Evolutionary conservation across 106 monocot genomes (phyloP), one percentile per base, ranked within the genome.

Genomic region (Acanthochlamys bracteata): DNA sequence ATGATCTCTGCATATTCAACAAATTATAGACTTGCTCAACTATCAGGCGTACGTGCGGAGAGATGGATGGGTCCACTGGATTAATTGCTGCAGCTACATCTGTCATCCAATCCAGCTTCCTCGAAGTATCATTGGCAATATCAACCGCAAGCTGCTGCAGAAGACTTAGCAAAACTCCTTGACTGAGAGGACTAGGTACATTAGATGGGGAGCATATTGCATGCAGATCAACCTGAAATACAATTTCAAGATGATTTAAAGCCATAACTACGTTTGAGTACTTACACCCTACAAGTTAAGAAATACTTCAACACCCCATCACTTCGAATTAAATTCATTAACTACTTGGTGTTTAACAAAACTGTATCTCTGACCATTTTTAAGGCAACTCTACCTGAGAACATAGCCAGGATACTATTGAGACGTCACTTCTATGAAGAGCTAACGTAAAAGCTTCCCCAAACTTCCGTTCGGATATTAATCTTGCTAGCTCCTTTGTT

Each of bases 321-420:
- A 1, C 33, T 33, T 33, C 6, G 33, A 6, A 33, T 3, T 33
- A 33, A 33, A 33, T 33, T 33, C 6, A 33, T 33, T 33, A 6
- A 33, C 33, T 33, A 33, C 6, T 33, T 1, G 33, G 33, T 33
- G n/a, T 33, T 33, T 33, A 33, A 33, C 6, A 33, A 3, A 33
- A 33, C 33, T 33, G 33, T 33, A 33, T 33, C 33, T 33, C 33
- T n/a, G n/a, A n/a, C n/a, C n/a, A n/a, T n/a, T n/a, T n/a, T 6
- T 33, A 33, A 6, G 4, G 33, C 14, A 11, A 33, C 11, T 12
- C 66, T 70, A 88, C 95, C 87, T 96, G 84, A 75, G 87, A 79
- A 53, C 95, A 96, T n/a, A 96, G 49, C 95, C 95, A 96, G 41
- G 95, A 90, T 0, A 96, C 95, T 39, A 96, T 80, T n/a, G 90